Percentiles rank a stretch among this genome's conserved stretches.
Evolutionary conservation across 2,329 filamentous ascomycete genomes (phyloP).

Genomic region (Aspergillus clavatus): DNA sequence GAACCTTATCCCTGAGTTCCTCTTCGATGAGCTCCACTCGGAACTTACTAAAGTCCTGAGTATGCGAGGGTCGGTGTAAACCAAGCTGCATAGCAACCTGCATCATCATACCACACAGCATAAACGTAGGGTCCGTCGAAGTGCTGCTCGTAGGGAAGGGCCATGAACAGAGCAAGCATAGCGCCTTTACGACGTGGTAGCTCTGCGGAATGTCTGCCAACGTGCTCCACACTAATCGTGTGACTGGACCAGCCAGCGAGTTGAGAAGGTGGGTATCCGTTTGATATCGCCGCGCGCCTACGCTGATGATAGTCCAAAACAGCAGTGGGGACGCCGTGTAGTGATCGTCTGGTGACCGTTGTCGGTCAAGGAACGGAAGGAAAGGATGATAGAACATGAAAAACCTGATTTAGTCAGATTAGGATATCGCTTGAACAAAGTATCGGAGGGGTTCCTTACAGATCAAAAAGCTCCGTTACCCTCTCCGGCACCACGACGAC

Average conservation of each 20-base stretch:
- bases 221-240: slow-evolving; percentile 57
- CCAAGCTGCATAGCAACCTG: slow-evolving; percentile 65
- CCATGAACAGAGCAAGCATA: slow-evolving; percentile 62
- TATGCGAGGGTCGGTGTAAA: slow-evolving; percentile 59
- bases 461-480: slow-evolving; percentile 43
- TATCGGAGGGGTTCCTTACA: slow-evolving; percentile 32
- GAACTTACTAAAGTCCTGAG: slow-evolving; percentile 52
- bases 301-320: slow-evolving; percentile 64
- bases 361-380: slow-evolving; percentile 57
- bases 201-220: slow-evolving; percentile 58
- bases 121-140: slow-evolving; percentile 61
- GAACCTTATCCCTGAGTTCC: slow-evolving; percentile 59
- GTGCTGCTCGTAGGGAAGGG: slow-evolving; percentile 60
- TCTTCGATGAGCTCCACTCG: slow-evolving; percentile 54
- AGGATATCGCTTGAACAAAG: not conserved
- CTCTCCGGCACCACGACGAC: slow-evolving; percentile 42
- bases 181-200: slow-evolving; percentile 60
- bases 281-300: slow-evolving; percentile 57
- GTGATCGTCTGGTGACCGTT: slow-evolving; percentile 53
- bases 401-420: slow-evolving; percentile 48
- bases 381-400: slow-evolving; percentile 62
- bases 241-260: slow-evolving; percentile 49
- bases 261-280: slow-evolving; percentile 52
- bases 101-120: slow-evolving; percentile 63
- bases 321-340: slow-evolving; percentile 56